Evolutionary conservation across 163 green algal genomes (phyloP).

Genomic region (Prototheca wickerhamii): DNA sequence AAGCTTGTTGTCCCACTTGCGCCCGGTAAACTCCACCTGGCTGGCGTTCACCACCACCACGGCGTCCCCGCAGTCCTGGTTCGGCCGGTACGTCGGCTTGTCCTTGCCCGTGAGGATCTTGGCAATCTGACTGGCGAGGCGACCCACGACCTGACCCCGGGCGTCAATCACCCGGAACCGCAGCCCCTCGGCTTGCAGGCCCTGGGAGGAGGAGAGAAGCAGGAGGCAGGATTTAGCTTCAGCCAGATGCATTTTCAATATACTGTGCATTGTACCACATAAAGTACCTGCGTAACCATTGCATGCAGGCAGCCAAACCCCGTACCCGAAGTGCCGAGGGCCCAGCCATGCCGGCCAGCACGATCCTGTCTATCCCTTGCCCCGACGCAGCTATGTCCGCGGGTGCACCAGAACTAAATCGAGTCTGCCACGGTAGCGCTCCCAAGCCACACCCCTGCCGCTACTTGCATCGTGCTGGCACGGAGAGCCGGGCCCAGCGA

Average conservation of each 20-base stretch:
- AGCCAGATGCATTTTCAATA: no score
- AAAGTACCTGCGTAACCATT: no score
- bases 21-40: conserved; percentile 76
- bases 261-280: no score
- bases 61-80: conserved; percentile 79
- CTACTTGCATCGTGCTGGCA: no score
- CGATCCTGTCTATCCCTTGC: no score
- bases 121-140: conserved; percentile 76
- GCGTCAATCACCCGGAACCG: conserved; percentile 63
- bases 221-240: no score
- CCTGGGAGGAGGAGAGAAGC: conserved; percentile 12
- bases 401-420: no score
- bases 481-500: no score
- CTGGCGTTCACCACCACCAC: conserved; percentile 92
- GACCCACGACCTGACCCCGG: conserved; percentile 75
- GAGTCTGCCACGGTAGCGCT: no score
- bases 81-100: conserved; percentile 86
- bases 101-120: conserved; percentile 88
- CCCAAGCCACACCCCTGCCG: no score
- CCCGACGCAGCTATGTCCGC: no score
- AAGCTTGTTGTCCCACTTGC: conserved; percentile 90
- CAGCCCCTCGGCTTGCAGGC: conserved; percentile 37
- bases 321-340: not conserved
- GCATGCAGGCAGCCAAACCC: no score
- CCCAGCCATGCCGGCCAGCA: not conserved